phyloP scores from a whole-genome alignment of 106 monocot genomes.

The Platanthera zijinensis region DNA sequence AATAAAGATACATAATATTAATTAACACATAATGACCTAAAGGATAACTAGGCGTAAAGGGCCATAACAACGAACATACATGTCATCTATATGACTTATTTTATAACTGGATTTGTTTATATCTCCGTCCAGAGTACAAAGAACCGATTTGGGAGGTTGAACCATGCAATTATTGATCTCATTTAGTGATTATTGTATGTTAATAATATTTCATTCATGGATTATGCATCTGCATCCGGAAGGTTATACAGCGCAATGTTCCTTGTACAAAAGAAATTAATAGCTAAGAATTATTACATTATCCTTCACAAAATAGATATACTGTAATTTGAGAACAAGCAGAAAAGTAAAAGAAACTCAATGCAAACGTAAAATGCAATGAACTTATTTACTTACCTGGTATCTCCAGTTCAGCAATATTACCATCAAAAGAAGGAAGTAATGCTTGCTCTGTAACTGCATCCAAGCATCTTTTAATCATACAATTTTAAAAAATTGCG shows the following conservation, averaged over 20 bases:
- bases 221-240: too few species aligned
- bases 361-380: neutral
- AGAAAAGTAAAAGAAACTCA: neutral
- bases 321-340: neutral
- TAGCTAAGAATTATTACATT: neutral
- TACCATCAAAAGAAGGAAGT: conserved; percentile 6
- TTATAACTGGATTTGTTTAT: too few species aligned
- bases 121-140: too few species aligned
- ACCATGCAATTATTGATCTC: too few species aligned
- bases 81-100: too few species aligned
- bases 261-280: neutral
- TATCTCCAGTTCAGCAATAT: conserved; percentile 8
- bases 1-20: too few species aligned
- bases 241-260: neutral
- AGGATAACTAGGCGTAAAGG: too few species aligned
- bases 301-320: neutral
- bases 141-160: too few species aligned
- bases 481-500: neutral
- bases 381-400: neutral
- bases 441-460: conserved; percentile 7
- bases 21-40: too few species aligned
- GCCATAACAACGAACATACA: too few species aligned
- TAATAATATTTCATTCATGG: too few species aligned
- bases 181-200: too few species aligned
- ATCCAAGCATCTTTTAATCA: conserved; percentile 7